Percentiles rank a stretch among this genome's conserved stretches.
Conservation (phyloP, 768 basidiomycete genomes). For the Termitomyces sp. region DNA sequence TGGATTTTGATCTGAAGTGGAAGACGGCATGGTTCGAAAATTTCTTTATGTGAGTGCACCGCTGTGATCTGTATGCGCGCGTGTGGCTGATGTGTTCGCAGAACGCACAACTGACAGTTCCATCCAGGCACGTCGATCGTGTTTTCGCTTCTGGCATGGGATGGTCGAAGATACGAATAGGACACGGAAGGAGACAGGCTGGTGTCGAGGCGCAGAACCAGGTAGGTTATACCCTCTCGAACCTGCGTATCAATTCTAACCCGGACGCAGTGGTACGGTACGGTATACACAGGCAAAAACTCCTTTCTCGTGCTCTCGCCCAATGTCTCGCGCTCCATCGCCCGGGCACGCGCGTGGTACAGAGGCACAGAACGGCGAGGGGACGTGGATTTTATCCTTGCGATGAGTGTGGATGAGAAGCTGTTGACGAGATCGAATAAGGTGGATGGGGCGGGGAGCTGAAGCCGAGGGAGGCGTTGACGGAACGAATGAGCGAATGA, state of each 20-base stretch:
- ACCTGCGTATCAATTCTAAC: too few relatives aligned
- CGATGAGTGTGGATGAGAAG: constrained; percentile 73
- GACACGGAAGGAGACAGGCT: constrained; percentile 82
- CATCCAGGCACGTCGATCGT: constrained; percentile 79
- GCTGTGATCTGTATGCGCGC: too few relatives aligned
- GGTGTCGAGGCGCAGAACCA: constrained; percentile 84
- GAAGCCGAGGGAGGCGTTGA: constrained; percentile 26
- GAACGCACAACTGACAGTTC: constrained; percentile 86
- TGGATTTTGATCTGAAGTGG: constrained; percentile 76
- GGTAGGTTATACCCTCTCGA: constrained; percentile 44
- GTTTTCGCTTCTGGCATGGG: constrained; percentile 75
- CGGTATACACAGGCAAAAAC: constrained; percentile 66
- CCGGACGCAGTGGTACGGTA: constrained; percentile 42
- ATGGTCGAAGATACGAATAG: constrained; percentile 45
- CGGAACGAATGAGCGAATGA: too few relatives aligned
- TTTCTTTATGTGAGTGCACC: constrained; percentile 63
- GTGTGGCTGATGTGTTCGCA: constrained; percentile 44
- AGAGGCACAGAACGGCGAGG: constrained; percentile 7
- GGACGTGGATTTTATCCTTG: constrained; percentile 56
- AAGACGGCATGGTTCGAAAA: constrained; percentile 78
- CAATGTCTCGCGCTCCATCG: constrained; percentile 78
- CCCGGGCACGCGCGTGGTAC: constrained; percentile 38
- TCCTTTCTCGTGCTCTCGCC: constrained; percentile 80
- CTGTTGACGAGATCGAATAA: constrained; percentile 71
- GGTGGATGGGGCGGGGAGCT: constrained; percentile 57